Base-by-base conservation (phyloP, 2,329 filamentous ascomycete genomes). In the Penicillium sp. region DNA sequence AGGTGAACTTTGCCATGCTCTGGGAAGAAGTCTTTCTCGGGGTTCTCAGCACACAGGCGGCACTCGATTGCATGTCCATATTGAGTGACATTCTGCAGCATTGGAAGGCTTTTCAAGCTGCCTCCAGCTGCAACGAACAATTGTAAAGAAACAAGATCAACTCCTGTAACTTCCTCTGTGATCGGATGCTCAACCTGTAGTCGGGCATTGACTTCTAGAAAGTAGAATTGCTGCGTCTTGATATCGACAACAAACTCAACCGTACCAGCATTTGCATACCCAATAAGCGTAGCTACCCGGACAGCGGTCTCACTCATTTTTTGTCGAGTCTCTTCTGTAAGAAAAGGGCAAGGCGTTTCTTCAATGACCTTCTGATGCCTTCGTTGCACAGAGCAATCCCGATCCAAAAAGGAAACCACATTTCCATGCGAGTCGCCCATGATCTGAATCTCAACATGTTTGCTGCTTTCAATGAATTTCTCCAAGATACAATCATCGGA, bases 331-430 rank as follows among this genome's bases (percentile, higher is more conserved):
- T 63, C 61, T 8, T 57, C 54, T 0, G 69, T 70, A 0, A 80
- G 66, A 41, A 75, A 71, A 0, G 65, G 50, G 3, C 72, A 74
- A 0, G 78, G 78, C 3, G 72, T 73, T 64, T 81, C 79, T 51
- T 83, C 81, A 0, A 83, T 69, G 2, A 82, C 72, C 56, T 83
- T 83, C 56, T 83, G 80, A 53, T 82, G 76, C 0, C 81, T 70
- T 8, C 81, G 68, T 49, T 83, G 80, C 2, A 82, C 62, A 10
- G 80, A 81, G 61, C 81, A 83, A 38, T 83, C 81, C 13, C 81
- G 68, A 51, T 82, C 80, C 3, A 78, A 75, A 0, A 77, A 65
- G 15, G 74, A 69, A 15, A 78, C 62, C 0, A 79, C 76, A 4
- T 69, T 66, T 0, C 80, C 80, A 35, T 21, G 37, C 8, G 38